phyloP scores from a whole-genome alignment of 345 rosid genomes.

The Camelina neglecta region DNA sequence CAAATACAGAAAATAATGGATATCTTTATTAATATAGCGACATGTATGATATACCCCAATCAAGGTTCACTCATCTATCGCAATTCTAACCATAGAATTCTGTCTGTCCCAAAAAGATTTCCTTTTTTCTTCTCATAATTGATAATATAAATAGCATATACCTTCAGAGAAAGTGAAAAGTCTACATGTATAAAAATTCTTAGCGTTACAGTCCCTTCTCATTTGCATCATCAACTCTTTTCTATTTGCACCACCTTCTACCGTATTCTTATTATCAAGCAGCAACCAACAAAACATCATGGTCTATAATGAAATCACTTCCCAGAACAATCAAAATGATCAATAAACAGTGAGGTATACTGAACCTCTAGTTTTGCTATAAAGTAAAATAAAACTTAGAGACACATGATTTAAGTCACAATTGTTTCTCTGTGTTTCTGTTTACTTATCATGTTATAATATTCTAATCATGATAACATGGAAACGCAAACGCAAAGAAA shows the following conservation, averaged over 20 bases:
- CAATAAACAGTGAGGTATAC: slow-evolving; percentile 17
- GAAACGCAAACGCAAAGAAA: slow-evolving; percentile 9
- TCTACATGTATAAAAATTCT: slow-evolving; percentile 11
- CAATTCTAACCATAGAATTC: slow-evolving; percentile 21
- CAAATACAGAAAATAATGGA: slow-evolving; percentile 31
- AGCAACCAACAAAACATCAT: slow-evolving; percentile 21
- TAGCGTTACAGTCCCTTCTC: slow-evolving; percentile 8
- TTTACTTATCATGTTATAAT: slow-evolving; percentile 19
- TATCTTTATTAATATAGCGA: slow-evolving; percentile 24
- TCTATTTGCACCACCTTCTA: neutral
- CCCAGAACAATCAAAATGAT: slow-evolving; percentile 17
- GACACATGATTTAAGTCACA: slow-evolving; percentile 1
- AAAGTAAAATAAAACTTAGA: slow-evolving; percentile 11
- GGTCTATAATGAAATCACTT: slow-evolving; percentile 6
- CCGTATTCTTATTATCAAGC: neutral
- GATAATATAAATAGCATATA: slow-evolving; percentile 6
- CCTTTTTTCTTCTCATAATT: slow-evolving; percentile 32
- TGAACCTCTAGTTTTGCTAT: slow-evolving; percentile 5
- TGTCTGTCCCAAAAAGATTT: neutral
- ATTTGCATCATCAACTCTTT: slow-evolving; percentile 12
- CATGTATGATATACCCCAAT: slow-evolving; percentile 29
- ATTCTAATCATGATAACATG: neutral
- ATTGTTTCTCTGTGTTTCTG: neutral
- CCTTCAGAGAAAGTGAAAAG: slow-evolving; percentile 1
- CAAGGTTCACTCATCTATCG: slow-evolving; percentile 17